Evolutionary conservation across 2,329 filamentous ascomycete genomes (phyloP).

Genomic region (Botrytis paeoniae): DNA sequence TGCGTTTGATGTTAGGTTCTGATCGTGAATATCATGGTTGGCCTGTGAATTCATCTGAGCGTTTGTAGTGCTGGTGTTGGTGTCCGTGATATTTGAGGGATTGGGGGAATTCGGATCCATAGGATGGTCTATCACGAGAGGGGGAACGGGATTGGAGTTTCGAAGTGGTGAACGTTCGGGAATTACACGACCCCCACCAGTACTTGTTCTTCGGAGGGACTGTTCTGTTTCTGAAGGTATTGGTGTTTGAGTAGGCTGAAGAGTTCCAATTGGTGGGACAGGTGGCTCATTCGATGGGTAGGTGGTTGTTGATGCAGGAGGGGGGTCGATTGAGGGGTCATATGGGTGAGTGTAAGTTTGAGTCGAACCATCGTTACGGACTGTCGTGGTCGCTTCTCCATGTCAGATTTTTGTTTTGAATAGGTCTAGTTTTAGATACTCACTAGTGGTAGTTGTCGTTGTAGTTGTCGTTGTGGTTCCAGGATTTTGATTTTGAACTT

Average conservation of each 20-base stretch:
- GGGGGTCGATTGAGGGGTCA: slow-evolving; percentile 15
- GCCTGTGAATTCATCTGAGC: slow-evolving; percentile 2
- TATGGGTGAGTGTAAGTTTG: slow-evolving; percentile 17
- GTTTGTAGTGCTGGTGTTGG: neutral
- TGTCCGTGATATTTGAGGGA: neutral
- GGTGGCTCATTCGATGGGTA: slow-evolving; percentile 12
- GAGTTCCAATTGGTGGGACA: neutral
- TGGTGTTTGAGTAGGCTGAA: neutral
- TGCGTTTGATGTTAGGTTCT: neutral
- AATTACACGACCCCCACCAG: slow-evolving; percentile 15
- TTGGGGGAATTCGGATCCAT: neutral
- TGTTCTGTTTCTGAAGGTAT: neutral
- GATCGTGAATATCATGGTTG: neutral
- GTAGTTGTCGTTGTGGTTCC: slow-evolving; percentile 17
- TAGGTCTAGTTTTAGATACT: neutral
- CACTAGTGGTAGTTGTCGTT: slow-evolving; percentile 16
- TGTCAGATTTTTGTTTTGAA: neutral
- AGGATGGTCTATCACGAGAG: slow-evolving; percentile 5
- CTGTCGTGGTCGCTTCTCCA: slow-evolving; percentile 16
- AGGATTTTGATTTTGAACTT: neutral
- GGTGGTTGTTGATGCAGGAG: slow-evolving; percentile 13
- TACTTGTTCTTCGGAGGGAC: slow-evolving; percentile 6
- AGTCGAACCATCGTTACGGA: slow-evolving; percentile 15
- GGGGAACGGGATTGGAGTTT: slow-evolving; percentile 15
- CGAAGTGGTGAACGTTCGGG: slow-evolving; percentile 16